Percentiles rank a stretch among this genome's conserved stretches.
These are phyloP conservation scores for Scutellaria galericulata DNA, from an alignment of 257 asterid genomes.

Conservation along the genomic window DNA sequence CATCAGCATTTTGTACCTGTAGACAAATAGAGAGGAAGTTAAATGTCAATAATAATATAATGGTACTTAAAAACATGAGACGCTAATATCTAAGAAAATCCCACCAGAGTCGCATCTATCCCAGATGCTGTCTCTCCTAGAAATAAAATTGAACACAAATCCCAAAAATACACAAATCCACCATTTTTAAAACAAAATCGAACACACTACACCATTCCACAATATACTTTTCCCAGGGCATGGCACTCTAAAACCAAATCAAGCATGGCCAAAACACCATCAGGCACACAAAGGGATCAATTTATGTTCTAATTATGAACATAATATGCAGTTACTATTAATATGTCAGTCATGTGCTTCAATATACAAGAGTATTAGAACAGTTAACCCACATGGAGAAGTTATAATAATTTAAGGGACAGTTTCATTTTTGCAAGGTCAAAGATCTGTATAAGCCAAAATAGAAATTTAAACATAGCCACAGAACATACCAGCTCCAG, in stretches of 20 bases:
- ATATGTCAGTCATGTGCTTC: not conserved
- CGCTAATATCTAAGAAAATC: not conserved
- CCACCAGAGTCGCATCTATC: not conserved
- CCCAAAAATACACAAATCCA: not conserved
- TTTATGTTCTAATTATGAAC: not conserved
- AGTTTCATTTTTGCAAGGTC: constrained; percentile 2
- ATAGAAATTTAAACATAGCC: constrained; percentile 22
- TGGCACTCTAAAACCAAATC: not conserved
- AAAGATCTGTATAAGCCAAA: constrained; percentile 7
- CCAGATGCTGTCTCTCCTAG: not conserved
- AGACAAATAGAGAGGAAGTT: constrained; percentile 28
- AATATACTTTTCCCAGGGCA: constrained; percentile 13
- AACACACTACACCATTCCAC: not conserved
- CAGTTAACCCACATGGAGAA: constrained; percentile 10
- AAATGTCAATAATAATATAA: constrained; percentile 23
- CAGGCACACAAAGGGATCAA: constrained; percentile 7
- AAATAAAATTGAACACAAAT: not conserved
- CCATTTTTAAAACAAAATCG: not conserved
- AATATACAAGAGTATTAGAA: not conserved
- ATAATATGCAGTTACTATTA: not conserved
- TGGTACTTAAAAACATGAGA: not conserved
- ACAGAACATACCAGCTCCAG: constrained; percentile 79
- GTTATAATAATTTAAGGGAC: not conserved
- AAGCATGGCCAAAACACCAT: not conserved
- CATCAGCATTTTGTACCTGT: constrained; percentile 99